Base-by-base conservation (phyloP, 371 early-diverging fungal genomes). In the Saksenaea oblongispora region DNA sequence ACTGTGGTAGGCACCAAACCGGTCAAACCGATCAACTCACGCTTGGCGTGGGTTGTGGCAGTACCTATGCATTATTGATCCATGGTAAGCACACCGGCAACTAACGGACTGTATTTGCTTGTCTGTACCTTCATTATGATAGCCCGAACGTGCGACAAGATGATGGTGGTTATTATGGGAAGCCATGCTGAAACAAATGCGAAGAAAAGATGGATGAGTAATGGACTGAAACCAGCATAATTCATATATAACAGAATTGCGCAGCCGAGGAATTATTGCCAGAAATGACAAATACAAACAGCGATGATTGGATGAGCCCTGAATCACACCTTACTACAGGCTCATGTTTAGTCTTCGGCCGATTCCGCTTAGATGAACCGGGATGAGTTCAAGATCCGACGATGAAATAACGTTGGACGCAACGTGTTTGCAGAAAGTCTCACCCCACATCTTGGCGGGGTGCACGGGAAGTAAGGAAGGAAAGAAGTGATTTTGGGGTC, bases 1-100 rank as follows among this genome's bases (percentile, higher is more conserved):
- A 92, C 76, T 47, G 80, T 83, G 14, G 83, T 62, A 4, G 95
- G 95, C 24, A 88, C 65, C 54, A 93, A 74, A 14, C 95, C 95
- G 17, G 74, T 73, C 34, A 91, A 74, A 36, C 77, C 73, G 26
- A 92, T 80, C 10, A 78, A 74, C 51, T 74, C 44, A 54, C 89
- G 87, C 31, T 69, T 65, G 14, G 75, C 79, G 22, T 61, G 47
- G 8, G 82, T 68, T 28, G 80, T 74, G 1, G 85, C 80, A 4
- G 84, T 87, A 39, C 86, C 86, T 82, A 66, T 51, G 26, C 18
- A 7, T 31, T 56, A 56, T 56, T 17, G 34, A 34, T 1, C 3
- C 35, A 54, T 15, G 11, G 18, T 34, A 35, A n/a, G 31, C 7
- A 31, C 7, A 24, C 22, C 31, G 31, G 34, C 18, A 56, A 14